These are phyloP conservation scores for Colletotrichum tropicicola DNA, from an alignment of 2,329 filamentous ascomycete species.

Conservation along the genomic window DNA sequence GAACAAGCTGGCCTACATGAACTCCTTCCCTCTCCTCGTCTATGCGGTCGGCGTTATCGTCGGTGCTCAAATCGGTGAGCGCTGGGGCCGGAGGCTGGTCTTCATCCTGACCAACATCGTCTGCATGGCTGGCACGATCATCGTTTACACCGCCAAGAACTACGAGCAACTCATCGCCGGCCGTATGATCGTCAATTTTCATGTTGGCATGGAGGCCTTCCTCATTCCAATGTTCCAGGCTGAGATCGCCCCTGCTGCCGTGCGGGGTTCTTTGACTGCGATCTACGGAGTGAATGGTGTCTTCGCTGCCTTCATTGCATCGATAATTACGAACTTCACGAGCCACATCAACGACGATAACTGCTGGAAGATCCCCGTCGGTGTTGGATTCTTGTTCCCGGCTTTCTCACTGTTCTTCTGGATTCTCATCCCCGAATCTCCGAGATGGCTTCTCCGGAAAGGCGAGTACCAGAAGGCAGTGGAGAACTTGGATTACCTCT, in stretches of 20 bases:
- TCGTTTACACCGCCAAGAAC: constrained; percentile 24
- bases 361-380: constrained; percentile 33
- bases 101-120: constrained; percentile 31
- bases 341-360: constrained; percentile 29
- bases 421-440: constrained; percentile 36
- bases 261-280: constrained; percentile 31
- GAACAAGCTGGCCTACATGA: constrained; percentile 33
- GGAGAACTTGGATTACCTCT: constrained; percentile 29
- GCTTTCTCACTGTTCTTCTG: constrained; percentile 26
- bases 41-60: constrained; percentile 31
- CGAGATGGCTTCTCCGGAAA: constrained; percentile 38
- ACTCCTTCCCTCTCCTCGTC: constrained; percentile 33
- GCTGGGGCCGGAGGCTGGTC: constrained; percentile 30
- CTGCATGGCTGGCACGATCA: constrained; percentile 26
- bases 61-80: constrained; percentile 30
- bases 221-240: constrained; percentile 34
- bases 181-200: constrained; percentile 32
- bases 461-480: constrained; percentile 29
- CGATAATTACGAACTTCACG: constrained; percentile 33
- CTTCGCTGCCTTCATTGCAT: constrained; percentile 32
- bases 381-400: constrained; percentile 30
- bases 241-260: constrained; percentile 33
- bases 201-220: constrained; percentile 33
- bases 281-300: constrained; percentile 33
- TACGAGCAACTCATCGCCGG: constrained; percentile 29